phyloP scores from a whole-genome alignment of 257 asterid genomes.

The Ophiorrhiza pumila region DNA sequence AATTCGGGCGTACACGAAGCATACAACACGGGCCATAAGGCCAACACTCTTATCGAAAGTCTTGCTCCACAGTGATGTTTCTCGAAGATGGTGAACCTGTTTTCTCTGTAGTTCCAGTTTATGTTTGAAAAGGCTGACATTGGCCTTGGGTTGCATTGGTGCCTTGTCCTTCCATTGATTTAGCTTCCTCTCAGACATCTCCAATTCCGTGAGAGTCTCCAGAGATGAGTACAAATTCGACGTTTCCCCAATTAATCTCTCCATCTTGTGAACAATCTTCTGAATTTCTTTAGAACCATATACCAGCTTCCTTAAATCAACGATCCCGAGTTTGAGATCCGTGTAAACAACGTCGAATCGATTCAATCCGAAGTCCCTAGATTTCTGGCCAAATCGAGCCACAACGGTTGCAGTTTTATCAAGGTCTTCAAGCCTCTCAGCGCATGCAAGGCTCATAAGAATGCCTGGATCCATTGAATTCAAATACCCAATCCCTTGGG shows the following conservation, averaged over 20 bases:
- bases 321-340: constrained; percentile 51
- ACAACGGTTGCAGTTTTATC: constrained; percentile 56
- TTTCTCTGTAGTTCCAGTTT: constrained; percentile 58
- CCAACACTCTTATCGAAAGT: constrained; percentile 57
- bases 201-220: constrained; percentile 57
- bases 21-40: constrained; percentile 54
- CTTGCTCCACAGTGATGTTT: constrained; percentile 58
- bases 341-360: constrained; percentile 48
- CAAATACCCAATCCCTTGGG: constrained; percentile 54
- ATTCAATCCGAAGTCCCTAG: constrained; percentile 48
- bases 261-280: constrained; percentile 49
- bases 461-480: constrained; percentile 56
- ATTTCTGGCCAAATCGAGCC: constrained; percentile 58
- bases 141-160: constrained; percentile 29
- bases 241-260: constrained; percentile 46
- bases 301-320: constrained; percentile 33
- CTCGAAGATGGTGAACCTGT: constrained; percentile 46
- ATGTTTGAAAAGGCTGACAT: constrained; percentile 31
- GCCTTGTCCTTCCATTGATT: constrained; percentile 34
- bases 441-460: constrained; percentile 59
- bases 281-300: constrained; percentile 52
- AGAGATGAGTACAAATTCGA: constrained; percentile 43
- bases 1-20: constrained; percentile 45
- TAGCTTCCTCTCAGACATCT: constrained; percentile 43
- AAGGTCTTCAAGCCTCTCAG: constrained; percentile 75